phyloP scores from a whole-genome alignment of 1,284 basidiomycete genomes.

The Porodaedalea pini region DNA sequence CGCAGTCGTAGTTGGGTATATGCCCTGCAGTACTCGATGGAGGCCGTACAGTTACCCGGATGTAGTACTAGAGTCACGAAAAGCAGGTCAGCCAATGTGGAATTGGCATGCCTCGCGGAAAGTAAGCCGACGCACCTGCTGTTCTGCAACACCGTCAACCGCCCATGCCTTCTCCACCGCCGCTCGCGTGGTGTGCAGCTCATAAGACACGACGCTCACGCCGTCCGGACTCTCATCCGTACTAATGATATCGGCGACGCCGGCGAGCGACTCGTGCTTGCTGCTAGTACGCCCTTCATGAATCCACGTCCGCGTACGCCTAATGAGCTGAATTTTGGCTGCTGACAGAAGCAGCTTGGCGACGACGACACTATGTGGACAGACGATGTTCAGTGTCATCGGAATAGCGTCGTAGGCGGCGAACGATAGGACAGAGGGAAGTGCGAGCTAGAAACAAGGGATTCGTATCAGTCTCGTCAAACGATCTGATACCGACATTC shows the following conservation, averaged over 20 bases:
- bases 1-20: slow-evolving; percentile 39
- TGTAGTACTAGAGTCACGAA: slow-evolving; percentile 35
- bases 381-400: slow-evolving; percentile 38
- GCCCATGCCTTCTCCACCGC: slow-evolving; percentile 32
- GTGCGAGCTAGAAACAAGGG: slow-evolving; percentile 32
- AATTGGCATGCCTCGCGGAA: too few relatives aligned
- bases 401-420: slow-evolving; percentile 42
- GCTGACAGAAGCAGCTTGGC: slow-evolving; percentile 35
- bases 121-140: slow-evolving; percentile 27
- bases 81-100: slow-evolving; percentile 13
- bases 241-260: slow-evolving; percentile 26
- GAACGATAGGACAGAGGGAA: slow-evolving; percentile 37
- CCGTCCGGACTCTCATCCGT: slow-evolving; percentile 29
- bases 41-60: slow-evolving; percentile 36
- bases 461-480: slow-evolving; percentile 1
- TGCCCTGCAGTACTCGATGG: slow-evolving; percentile 33
- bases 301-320: slow-evolving; percentile 33
- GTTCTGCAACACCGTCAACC: slow-evolving; percentile 27
- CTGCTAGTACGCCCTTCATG: slow-evolving; percentile 26
- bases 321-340: slow-evolving; percentile 39
- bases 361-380: slow-evolving; percentile 36
- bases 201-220: slow-evolving; percentile 25
- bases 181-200: slow-evolving; percentile 28
- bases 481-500: slow-evolving; percentile 21
- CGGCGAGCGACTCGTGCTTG: slow-evolving; percentile 27